phyloP scores from a whole-genome alignment of 768 basidiomycete genomes.

The Daedalea quercina region DNA sequence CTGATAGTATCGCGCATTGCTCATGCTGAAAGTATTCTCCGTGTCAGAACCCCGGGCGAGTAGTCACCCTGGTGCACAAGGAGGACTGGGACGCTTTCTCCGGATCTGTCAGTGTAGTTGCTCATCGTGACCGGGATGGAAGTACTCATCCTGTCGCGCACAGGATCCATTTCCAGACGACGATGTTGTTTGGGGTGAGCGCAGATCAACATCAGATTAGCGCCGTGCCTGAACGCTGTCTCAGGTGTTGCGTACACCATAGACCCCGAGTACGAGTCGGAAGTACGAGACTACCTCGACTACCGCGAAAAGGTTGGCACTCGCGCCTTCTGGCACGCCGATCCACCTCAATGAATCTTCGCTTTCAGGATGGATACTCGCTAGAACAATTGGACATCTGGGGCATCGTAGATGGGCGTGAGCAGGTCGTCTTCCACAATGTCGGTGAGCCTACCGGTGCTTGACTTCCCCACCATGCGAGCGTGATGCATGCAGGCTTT shows the following conservation, averaged over 20 bases:
- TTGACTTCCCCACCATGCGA: slow-evolving; percentile 6
- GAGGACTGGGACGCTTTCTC: slow-evolving; percentile 83
- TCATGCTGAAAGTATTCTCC: no score
- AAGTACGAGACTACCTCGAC: slow-evolving; percentile 82
- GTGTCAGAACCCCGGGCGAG: slow-evolving; percentile 76
- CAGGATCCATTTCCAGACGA: slow-evolving; percentile 68
- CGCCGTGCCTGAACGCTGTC: not conserved
- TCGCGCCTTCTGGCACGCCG: not conserved
- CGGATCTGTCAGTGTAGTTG: slow-evolving; percentile 40
- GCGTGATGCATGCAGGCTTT: slow-evolving; percentile 35
- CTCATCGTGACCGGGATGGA: not conserved
- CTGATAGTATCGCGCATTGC: no score
- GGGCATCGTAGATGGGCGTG: slow-evolving; percentile 44
- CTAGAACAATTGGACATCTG: slow-evolving; percentile 73
- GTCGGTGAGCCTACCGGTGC: slow-evolving; percentile 28
- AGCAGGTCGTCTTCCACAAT: slow-evolving; percentile 49
- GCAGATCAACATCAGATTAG: no score
- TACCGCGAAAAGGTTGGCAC: slow-evolving; percentile 72
- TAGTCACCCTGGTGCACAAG: slow-evolving; percentile 85
- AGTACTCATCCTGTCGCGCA: slow-evolving; percentile 12
- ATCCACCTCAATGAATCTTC: not conserved
- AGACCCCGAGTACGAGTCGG: slow-evolving; percentile 63
- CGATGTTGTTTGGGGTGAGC: slow-evolving; percentile 80
- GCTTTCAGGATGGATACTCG: slow-evolving; percentile 79
- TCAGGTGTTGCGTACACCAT: slow-evolving; percentile 84